Evolutionary conservation across 73 alveolate genomes (phyloP), one percentile per base, ranked within the genome.

Genomic region (Effrenium voratum): DNA sequence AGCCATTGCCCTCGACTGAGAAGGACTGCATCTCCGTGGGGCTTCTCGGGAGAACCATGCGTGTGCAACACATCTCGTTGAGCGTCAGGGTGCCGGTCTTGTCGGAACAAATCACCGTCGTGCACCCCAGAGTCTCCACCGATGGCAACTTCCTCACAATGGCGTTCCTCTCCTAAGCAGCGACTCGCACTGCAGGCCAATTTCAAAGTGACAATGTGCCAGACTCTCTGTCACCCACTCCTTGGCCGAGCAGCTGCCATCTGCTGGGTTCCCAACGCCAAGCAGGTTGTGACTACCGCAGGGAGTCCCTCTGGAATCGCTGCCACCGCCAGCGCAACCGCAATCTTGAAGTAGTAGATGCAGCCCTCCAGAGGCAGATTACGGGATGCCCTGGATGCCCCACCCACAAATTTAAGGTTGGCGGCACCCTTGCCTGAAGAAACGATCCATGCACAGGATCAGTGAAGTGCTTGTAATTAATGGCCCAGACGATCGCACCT

Each of bases 281-380:
- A 57, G 91, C 98, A 92, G 32, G 92, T 92, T 81, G 98, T 73
- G 8, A 92, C 92, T 24, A 99, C 99, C 34, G 99, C 99, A 19
- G 99, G 99, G 50, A 99, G 99, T 26, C 99, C 99, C 97, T 99
- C 99, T 12, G 99, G 99, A 72, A 99, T 99, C 38, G 99, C 99
- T 22, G 99, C 99, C 26, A 99, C 99, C 34, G 99, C 99, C 26
- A 99, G 99, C 49, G 99, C 99, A 47, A 99, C 99, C 19, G 99
- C 99, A 70, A 99, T 99, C 98, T 99, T 99, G 99, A 99, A 99
- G 94, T 99, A 99, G 97, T 99, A 99, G 98, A 99, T 99, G 95
- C 99, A 99, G 72, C 99, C 99, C 98, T 98, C 99, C 75, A 98
- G 41, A 5, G 94, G 19, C 63, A 8, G 63, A 52, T 12, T 19